A percentile compares a stretch with the other conserved stretches of the same genome.
phyloP scores from a whole-genome alignment of 23 red algal species.

The Gracilaria gracilis region DNA sequence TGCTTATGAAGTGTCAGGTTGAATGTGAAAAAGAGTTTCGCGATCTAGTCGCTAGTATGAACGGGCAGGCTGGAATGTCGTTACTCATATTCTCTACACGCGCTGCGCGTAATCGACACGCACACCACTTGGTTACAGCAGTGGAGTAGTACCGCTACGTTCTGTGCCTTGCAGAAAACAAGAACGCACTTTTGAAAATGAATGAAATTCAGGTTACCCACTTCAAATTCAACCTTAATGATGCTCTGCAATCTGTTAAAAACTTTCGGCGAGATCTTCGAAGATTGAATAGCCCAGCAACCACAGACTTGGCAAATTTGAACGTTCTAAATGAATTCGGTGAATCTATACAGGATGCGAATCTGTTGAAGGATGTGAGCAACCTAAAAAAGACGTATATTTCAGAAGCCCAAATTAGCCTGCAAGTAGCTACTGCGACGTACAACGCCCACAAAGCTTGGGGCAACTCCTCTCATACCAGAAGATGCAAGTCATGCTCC shows the following conservation, averaged over 20 bases:
- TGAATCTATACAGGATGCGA: constrained; percentile 19
- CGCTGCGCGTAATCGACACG: background rate
- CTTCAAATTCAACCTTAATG: constrained; percentile 73
- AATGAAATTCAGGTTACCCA: constrained; percentile 90
- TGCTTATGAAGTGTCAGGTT: constrained; percentile 54
- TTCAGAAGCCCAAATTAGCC: constrained; percentile 19
- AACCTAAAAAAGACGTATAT: constrained; percentile 40
- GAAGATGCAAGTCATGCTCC: background rate
- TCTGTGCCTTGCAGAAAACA: constrained; percentile 62
- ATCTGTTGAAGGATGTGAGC: constrained; percentile 17
- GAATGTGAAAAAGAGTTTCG: constrained; percentile 91
- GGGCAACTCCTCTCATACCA: constrained; percentile 14
- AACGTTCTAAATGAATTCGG: background rate
- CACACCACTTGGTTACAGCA: constrained; percentile 20
- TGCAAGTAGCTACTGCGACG: constrained; percentile 4
- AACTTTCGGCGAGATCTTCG: constrained; percentile 2
- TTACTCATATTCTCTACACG: constrained; percentile 34
- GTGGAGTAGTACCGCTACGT: constrained; percentile 53
- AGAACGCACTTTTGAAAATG: constrained; percentile 57
- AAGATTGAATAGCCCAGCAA: background rate
- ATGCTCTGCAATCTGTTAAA: constrained; percentile 38
- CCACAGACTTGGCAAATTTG: background rate
- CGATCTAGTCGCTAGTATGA: constrained; percentile 52
- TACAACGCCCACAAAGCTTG: constrained; percentile 29
- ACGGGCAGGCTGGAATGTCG: constrained; percentile 79